These are phyloP conservation scores for Aspergillus persii DNA, from an alignment of 2,329 filamentous ascomycete genomes.

Conservation along the genomic window DNA sequence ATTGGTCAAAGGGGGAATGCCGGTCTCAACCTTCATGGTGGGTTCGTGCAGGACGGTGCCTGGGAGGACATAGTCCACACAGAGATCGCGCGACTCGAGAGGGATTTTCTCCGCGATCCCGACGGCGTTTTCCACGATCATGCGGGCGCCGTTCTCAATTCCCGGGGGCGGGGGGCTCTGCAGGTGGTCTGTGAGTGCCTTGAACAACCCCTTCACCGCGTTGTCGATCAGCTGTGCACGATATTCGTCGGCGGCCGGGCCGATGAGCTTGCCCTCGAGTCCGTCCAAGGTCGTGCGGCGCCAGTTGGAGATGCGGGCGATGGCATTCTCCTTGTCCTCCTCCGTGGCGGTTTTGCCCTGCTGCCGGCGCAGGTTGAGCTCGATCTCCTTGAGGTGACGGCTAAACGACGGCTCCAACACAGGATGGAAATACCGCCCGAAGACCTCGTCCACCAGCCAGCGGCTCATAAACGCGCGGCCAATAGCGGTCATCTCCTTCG, in stretches of 20 bases:
- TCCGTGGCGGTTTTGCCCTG: conserved; percentile 71
- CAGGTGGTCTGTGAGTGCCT: conserved; percentile 69
- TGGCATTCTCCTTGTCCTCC: conserved; percentile 86
- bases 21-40: conserved; percentile 79
- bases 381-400: conserved; percentile 76
- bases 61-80: conserved; percentile 79
- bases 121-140: conserved; percentile 90
- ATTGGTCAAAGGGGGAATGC: conserved; percentile 57
- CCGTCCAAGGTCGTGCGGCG: conserved; percentile 90
- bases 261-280: conserved; percentile 68
- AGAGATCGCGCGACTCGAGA: conserved; percentile 85
- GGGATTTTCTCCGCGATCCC: conserved; percentile 83
- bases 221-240: conserved; percentile 67
- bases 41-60: conserved; percentile 67
- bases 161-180: conserved; percentile 74
- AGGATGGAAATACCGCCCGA: conserved; percentile 90
- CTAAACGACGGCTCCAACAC: conserved; percentile 75
- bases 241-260: conserved; percentile 64
- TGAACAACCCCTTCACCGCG: conserved; percentile 66
- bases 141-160: conserved; percentile 81
- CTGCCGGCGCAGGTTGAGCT: conserved; percentile 79
- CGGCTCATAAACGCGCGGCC: conserved; percentile 83
- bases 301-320: conserved; percentile 87
- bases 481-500: conserved; percentile 96
- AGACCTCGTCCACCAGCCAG: conserved; percentile 89